Conservation (phyloP, 129 eudicot genomes). For the Centella asiatica region DNA sequence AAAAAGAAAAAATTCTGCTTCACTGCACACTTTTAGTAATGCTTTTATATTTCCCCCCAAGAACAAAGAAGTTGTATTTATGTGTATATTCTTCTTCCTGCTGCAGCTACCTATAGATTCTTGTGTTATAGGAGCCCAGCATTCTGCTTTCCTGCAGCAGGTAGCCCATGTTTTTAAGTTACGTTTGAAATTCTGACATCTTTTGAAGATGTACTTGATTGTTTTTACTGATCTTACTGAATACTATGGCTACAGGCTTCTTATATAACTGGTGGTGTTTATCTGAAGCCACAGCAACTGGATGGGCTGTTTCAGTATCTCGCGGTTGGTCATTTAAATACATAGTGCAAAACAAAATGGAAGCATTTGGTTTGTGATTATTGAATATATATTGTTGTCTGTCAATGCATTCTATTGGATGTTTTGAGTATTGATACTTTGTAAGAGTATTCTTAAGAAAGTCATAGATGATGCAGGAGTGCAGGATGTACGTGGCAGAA, state of each 20-base stretch:
- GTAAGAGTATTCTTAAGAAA: no score
- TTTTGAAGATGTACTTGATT: neutral
- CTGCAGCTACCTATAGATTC: constrained; percentile 86
- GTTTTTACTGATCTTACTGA: constrained; percentile 5
- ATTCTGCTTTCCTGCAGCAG: constrained; percentile 96
- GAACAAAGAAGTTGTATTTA: neutral
- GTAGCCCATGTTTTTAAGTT: constrained; percentile 21
- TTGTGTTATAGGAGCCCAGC: constrained; percentile 80
- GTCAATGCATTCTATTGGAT: neutral
- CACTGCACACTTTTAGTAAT: neutral
- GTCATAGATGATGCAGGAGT: no score
- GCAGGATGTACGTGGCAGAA: no score
- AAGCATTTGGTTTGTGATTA: neutral
- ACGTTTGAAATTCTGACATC: neutral
- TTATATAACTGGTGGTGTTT: constrained; percentile 91
- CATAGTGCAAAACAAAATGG: neutral
- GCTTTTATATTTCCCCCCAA: neutral
- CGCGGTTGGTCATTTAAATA: constrained; percentile 36
- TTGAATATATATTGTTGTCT: neutral
- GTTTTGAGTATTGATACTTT: neutral
- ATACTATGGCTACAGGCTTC: constrained; percentile 52
- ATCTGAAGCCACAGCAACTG: constrained; percentile 66
- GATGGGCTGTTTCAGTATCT: constrained; percentile 87
- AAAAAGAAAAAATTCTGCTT: neutral
- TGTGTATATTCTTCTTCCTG: neutral